Evolutionary conservation across 805 yeast species (phyloP).

Genomic region (Scheffersomyces coipomensis): DNA sequence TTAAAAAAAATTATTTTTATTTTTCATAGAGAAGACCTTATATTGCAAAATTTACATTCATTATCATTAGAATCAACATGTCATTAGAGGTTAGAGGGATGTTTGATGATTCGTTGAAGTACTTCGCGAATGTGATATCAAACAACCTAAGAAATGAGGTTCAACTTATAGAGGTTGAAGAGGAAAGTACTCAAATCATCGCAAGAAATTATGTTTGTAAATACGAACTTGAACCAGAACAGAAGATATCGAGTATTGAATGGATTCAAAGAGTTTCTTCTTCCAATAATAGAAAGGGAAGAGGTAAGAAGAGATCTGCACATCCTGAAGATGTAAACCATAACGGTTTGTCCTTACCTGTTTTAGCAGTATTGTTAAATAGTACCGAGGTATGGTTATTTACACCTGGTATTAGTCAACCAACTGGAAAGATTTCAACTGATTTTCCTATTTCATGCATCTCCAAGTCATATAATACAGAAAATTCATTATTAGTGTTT

Average conservation of each 20-base stretch:
- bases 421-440: slow-evolving; percentile 34
- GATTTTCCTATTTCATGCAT: slow-evolving; percentile 6
- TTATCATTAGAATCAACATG: neutral
- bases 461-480: neutral
- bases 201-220: slow-evolving; percentile 20
- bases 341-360: slow-evolving; percentile 6
- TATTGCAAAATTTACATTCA: neutral
- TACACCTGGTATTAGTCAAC: slow-evolving; percentile 42
- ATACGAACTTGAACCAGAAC: slow-evolving; percentile 42
- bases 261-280: slow-evolving; percentile 30
- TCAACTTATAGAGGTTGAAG: slow-evolving; percentile 23
- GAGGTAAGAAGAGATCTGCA: slow-evolving; percentile 22
- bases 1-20: neutral
- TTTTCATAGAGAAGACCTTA: neutral
- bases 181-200: slow-evolving; percentile 10
- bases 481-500: neutral
- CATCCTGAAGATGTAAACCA: neutral
- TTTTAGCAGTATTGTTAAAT: slow-evolving; percentile 30
- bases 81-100: slow-evolving; percentile 3
- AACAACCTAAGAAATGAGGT: slow-evolving; percentile 48
- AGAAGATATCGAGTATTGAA: slow-evolving; percentile 28
- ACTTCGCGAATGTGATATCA: slow-evolving; percentile 37
- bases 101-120: slow-evolving; percentile 27
- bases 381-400: slow-evolving; percentile 41
- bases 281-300: slow-evolving; percentile 7